phyloP scores from a whole-genome alignment of 1,284 basidiomycete species.

The Mixia osmundae region DNA sequence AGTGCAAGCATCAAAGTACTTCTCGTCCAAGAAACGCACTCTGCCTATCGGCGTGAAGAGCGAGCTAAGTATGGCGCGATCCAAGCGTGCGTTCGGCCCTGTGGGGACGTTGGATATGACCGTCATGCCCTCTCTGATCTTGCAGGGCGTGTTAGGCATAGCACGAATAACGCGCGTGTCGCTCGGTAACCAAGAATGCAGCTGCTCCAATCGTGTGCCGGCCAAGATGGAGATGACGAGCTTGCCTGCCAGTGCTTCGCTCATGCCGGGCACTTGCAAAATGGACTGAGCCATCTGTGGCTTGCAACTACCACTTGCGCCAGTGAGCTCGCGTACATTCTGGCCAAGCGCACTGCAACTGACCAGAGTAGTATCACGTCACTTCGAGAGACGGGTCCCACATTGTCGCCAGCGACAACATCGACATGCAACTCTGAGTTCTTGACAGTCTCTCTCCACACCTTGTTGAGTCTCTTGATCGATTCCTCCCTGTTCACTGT shows the following conservation, averaged over 20 bases:
- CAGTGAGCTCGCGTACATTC: background rate
- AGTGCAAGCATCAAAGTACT: constrained; percentile 95
- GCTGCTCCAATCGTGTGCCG: constrained; percentile 68
- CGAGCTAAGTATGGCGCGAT: constrained; percentile 56
- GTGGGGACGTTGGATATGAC: constrained; percentile 47
- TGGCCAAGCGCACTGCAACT: background rate
- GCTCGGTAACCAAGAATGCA: constrained; percentile 45
- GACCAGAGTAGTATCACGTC: constrained; percentile 77
- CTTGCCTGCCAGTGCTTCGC: constrained; percentile 64
- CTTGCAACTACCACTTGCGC: constrained; percentile 47
- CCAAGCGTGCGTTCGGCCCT: constrained; percentile 29
- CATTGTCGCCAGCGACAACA: constrained; percentile 42
- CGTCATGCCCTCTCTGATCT: constrained; percentile 96
- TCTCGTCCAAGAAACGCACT: constrained; percentile 82
- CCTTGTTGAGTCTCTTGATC: constrained; percentile 39
- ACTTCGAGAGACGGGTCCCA: constrained; percentile 42
- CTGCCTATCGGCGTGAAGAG: constrained; percentile 89
- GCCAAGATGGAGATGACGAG: constrained; percentile 90
- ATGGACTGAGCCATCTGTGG: constrained; percentile 66
- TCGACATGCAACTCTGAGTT: constrained; percentile 35
- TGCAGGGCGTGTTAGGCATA: constrained; percentile 98
- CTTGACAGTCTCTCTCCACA: constrained; percentile 31
- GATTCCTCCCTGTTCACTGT: constrained; percentile 64
- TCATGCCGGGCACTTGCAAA: constrained; percentile 53
- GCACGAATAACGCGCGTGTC: constrained; percentile 72